Evolutionary conservation across 1,284 basidiomycete species (phyloP), one percentile per base, ranked within the genome.

Genomic region (Volvariella volvacea): DNA sequence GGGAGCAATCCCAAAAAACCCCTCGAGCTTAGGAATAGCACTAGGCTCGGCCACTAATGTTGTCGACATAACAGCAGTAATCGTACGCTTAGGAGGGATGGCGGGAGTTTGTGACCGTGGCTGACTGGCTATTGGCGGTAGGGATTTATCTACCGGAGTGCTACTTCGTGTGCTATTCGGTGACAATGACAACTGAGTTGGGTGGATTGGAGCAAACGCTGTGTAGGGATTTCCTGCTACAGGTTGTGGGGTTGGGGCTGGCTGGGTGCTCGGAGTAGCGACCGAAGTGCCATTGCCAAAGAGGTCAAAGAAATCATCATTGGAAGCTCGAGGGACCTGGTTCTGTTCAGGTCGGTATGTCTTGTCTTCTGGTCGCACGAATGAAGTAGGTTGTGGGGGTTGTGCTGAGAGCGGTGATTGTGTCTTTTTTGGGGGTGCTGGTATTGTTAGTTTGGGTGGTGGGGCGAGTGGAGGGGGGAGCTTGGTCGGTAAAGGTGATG

Each of bases 381-480:
- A n/a, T n/a, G n/a, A n/a, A n/a, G n/a, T n/a, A n/a, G n/a, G n/a
- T n/a, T n/a, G n/a, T n/a, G n/a, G n/a, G n/a, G n/a, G 12, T 28
- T 28, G 25, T 6, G 25, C 12, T 28, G 22, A 6, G 45, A 46
- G 16, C n/a, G 15, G n/a, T 22, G 28, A 8, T 28, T 28, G 25
- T 6, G 25, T 12, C 25, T 28, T 28, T 12, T 28, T 28, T 6
- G 25, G 25, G 6, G 25, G 25, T 12, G 25, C 6, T 6, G 25
- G 12, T 6, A 28, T 6, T 28, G 48, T 53, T 3, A 61, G 55
- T 36, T 56, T 61, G 3, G 66, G 65, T 21, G 71, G 73, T 2
- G 73, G 69, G 2, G 68, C 60, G 9, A 73, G 57, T 8, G 67
- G 71, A 9, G 70, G 66, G 14, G 79, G 76, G 43, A 80, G 54